Evolutionary conservation across 768 basidiomycete genomes (phyloP).

Genomic region (Boletus subcaerulescens): DNA sequence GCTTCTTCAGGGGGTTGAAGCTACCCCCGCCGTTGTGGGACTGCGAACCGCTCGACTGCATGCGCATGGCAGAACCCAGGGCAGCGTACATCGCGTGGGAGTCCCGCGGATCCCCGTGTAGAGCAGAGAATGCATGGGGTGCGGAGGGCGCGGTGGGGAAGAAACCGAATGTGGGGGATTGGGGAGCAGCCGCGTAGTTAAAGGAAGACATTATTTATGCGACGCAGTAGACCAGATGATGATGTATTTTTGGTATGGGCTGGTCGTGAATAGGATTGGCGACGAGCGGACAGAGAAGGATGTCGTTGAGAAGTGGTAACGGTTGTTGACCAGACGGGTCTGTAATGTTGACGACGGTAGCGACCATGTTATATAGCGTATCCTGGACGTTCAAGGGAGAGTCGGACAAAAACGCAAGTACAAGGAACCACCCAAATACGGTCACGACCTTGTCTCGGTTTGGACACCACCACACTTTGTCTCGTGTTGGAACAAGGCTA

Average conservation of each 20-base stretch:
- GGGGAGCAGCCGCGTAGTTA: constrained; percentile 39
- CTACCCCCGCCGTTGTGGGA: constrained; percentile 21
- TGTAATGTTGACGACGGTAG: constrained; percentile 1
- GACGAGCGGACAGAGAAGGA: background rate
- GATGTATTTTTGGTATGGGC: background rate
- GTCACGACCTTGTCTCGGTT: constrained; percentile 20
- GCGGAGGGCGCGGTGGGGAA: constrained; percentile 54
- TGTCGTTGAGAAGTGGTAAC: constrained; percentile 8
- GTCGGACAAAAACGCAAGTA: constrained; percentile 11
- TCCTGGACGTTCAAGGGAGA: background rate
- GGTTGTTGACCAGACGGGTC: constrained; percentile 6
- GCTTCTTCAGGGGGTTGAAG: constrained; percentile 34
- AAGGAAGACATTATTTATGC: constrained; percentile 43
- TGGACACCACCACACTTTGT: constrained; percentile 14
- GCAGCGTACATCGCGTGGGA: constrained; percentile 57
- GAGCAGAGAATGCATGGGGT: constrained; percentile 54
- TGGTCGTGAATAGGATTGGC: background rate
- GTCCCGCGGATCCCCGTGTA: constrained; percentile 63
- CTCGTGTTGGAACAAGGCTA: constrained; percentile 18
- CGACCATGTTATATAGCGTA: constrained; percentile 27
- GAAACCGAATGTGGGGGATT: constrained; percentile 57
- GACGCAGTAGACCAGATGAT: background rate
- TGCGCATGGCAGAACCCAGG: constrained; percentile 34
- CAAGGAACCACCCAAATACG: constrained; percentile 26
- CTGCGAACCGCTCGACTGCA: constrained; percentile 23